phyloP scores from a whole-genome alignment of 768 basidiomycete genomes.

The Solioccasus polychromus region DNA sequence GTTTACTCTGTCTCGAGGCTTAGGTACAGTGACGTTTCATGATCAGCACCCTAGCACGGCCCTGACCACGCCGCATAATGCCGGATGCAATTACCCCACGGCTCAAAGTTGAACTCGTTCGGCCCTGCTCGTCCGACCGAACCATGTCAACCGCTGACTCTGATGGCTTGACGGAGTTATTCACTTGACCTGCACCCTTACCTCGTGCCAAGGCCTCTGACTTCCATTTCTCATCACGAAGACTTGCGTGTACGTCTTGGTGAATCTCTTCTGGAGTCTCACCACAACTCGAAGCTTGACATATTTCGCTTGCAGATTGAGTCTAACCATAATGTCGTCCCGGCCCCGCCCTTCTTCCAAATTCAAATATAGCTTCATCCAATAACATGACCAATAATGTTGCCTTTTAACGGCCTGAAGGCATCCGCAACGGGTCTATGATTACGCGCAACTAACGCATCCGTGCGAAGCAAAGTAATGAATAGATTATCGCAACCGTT shows the following conservation, averaged over 20 bases:
- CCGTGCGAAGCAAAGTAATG: neutral
- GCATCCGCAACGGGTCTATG: neutral
- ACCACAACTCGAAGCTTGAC: neutral
- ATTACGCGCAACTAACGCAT: neutral
- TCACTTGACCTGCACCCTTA: neutral
- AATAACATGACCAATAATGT: too few relatives aligned
- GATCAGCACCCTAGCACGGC: too few relatives aligned
- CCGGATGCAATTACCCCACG: slow-evolving; percentile 1
- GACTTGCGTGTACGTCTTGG: neutral
- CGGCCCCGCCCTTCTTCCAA: neutral
- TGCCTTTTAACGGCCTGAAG: neutral
- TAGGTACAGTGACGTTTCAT: too few relatives aligned
- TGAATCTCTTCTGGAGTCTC: neutral
- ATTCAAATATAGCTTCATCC: neutral
- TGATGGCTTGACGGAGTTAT: neutral
- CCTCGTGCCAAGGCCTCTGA: neutral
- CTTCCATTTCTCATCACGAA: slow-evolving; percentile 5
- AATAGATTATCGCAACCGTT: too few relatives aligned
- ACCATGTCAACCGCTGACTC: neutral
- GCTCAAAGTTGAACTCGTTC: slow-evolving; percentile 15
- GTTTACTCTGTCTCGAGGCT: too few relatives aligned
- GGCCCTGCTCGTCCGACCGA: slow-evolving; percentile 2
- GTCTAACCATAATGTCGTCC: neutral
- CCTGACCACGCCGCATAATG: neutral
- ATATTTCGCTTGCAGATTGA: neutral